Evolutionary conservation across 192 early-diverging fungal genomes (phyloP), one percentile per base, ranked within the genome.

Genomic region (Backusella circina): DNA sequence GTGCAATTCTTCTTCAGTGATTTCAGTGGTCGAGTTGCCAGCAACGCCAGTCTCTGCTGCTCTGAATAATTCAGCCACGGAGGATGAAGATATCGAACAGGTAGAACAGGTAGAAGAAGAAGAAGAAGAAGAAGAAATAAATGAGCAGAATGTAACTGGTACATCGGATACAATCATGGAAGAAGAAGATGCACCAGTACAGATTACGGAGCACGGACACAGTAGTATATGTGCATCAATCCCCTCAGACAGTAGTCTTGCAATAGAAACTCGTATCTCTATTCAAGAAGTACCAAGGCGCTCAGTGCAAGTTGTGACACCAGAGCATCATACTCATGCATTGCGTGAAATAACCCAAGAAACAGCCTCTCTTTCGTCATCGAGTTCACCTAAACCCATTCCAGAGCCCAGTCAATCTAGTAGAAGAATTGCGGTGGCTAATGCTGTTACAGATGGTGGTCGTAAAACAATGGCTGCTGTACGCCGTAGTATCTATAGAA

Each of bases 391-490:
- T n/a, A 37, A 33, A 4, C 35, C 67, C 35, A 10, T 33, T 6
- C 67, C 67, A 28, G 54, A 61, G 54, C 54, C 54, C 12, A 61
- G 54, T 28, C 54, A 61, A 28, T 61, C 54, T 28, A 61, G 51
- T 54, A 54, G 26, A 28, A 68, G n/a, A 36, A 21, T 13, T 23
- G 35, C 21, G 18, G 67, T 68, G 21, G n/a, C 67, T 38, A 37
- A 68, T 68, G 35, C 67, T 38, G 36, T 68, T 8, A 36, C 33
- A 37, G 67, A 68, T 68, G 39, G 70, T 33, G 70, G 70, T 15
- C 38, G 70, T 15, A 71, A 71, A 31, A 39, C 70, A 30, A 71
- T 71, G 70, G 70, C 70, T 28, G 41, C 70, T 47, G 28, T 71
- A 13, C 70, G 70, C 7, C 70, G 70, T n/a, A 71, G 70, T 23